phyloP scores from a whole-genome alignment of 164 flowering plant genomes.

The Vitis amurensis region DNA sequence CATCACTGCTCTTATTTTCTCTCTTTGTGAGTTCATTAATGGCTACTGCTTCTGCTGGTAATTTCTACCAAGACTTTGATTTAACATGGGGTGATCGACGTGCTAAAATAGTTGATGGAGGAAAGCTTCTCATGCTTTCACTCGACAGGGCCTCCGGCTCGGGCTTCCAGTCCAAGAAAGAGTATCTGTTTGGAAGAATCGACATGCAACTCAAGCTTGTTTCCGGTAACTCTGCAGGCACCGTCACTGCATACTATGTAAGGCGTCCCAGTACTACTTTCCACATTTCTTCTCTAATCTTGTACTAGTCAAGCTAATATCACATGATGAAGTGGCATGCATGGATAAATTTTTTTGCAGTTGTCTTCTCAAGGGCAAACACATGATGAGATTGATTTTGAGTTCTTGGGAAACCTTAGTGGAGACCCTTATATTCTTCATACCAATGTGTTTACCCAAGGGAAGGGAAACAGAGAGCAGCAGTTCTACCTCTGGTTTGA shows the following conservation, averaged over 20 bases:
- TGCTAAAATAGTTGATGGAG: conserved; percentile 7
- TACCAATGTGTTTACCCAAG: conserved; percentile 23
- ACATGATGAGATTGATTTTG: conserved; percentile 31
- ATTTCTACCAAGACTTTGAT: neutral
- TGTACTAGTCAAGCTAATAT: neutral
- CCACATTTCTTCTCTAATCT: neutral
- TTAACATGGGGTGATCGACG: conserved; percentile 9
- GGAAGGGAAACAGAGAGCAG: conserved; percentile 27
- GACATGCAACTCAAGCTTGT: conserved; percentile 27
- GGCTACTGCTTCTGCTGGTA: neutral
- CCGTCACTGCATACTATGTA: conserved; percentile 28
- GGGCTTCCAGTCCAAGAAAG: conserved; percentile 18
- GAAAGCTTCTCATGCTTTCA: conserved; percentile 11
- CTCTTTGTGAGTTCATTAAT: neutral
- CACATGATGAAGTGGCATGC: neutral
- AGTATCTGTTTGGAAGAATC: conserved; percentile 18
- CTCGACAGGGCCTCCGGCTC: conserved; percentile 19
- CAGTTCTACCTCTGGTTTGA: conserved; percentile 30
- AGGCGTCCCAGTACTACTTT: neutral
- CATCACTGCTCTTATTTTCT: neutral
- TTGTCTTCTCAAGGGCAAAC: conserved; percentile 19
- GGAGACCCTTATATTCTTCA: conserved; percentile 26
- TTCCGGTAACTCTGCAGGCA: conserved; percentile 26
- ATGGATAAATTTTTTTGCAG: conserved; percentile 6
- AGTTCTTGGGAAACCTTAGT: conserved; percentile 27